Percentiles rank a stretch among this genome's conserved stretches.
Conservation (phyloP, 192 early-diverging fungal genomes). For the Bifiguratus adelaidae region DNA sequence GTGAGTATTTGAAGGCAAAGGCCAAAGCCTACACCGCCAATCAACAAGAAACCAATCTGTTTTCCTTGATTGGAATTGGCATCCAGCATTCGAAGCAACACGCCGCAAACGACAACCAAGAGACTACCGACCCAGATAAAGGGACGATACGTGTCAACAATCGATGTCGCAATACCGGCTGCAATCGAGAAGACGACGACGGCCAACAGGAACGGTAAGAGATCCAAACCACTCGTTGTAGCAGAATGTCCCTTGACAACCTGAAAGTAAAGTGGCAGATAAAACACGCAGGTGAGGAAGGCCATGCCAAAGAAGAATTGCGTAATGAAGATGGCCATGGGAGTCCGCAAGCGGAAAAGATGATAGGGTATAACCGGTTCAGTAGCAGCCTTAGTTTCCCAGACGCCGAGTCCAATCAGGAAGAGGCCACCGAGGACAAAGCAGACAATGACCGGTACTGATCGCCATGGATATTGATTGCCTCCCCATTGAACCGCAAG, state of each 20-base stretch:
- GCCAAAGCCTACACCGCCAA: slow-evolving; percentile 69
- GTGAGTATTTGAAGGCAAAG: slow-evolving; percentile 56
- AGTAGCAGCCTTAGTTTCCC: slow-evolving; percentile 51
- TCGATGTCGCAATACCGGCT: slow-evolving; percentile 48
- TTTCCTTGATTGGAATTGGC: slow-evolving; percentile 27
- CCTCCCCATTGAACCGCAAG: slow-evolving; percentile 70
- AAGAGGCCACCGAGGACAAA: slow-evolving; percentile 36
- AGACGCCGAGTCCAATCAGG: slow-evolving; percentile 36
- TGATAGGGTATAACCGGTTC: slow-evolving; percentile 61
- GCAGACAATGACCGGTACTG: slow-evolving; percentile 38
- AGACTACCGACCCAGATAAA: slow-evolving; percentile 52
- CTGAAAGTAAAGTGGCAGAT: slow-evolving; percentile 62
- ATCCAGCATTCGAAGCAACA: slow-evolving; percentile 39
- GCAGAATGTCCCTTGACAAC: slow-evolving; percentile 61
- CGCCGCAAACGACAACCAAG: slow-evolving; percentile 46
- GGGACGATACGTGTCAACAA: slow-evolving; percentile 44
- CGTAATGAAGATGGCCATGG: slow-evolving; percentile 23
- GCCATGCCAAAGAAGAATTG: slow-evolving; percentile 27
- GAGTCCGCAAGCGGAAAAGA: slow-evolving; percentile 41
- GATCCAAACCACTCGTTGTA: slow-evolving; percentile 54
- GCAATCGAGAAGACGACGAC: slow-evolving; percentile 50
- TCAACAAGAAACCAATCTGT: slow-evolving; percentile 50
- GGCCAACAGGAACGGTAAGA: slow-evolving; percentile 65
- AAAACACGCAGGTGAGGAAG: slow-evolving; percentile 51
- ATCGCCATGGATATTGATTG: slow-evolving; percentile 52